Conservation (phyloP, 2,329 filamentous ascomycete genomes). For the Verticillium alfalfae region DNA sequence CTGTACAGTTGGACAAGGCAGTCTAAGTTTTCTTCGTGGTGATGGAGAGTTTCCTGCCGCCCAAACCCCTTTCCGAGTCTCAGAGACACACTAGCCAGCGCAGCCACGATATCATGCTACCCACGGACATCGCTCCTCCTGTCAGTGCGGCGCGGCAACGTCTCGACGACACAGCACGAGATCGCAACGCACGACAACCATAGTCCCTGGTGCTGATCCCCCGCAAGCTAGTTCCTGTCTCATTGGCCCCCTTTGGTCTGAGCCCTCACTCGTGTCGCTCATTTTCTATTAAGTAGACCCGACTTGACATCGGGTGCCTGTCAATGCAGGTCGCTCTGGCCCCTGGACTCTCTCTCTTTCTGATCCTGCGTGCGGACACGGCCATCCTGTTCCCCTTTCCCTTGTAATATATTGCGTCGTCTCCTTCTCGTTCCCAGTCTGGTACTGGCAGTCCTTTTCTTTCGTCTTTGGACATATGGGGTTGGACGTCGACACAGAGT, state of each 20-base stretch:
- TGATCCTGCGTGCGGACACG: not conserved
- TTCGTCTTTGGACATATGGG: not conserved
- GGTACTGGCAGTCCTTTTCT: not conserved
- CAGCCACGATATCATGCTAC: not conserved
- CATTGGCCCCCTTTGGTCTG: not conserved
- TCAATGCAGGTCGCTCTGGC: not conserved
- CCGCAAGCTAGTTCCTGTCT: not conserved
- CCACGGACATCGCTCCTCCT: not conserved
- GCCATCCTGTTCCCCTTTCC: not conserved
- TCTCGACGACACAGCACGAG: not conserved
- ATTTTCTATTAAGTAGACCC: not conserved
- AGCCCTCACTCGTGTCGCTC: not conserved
- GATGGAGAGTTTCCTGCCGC: no score
- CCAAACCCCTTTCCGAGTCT: not conserved
- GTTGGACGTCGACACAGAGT: not conserved
- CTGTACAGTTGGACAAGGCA: no score
- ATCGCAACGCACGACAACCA: not conserved
- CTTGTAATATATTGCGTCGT: not conserved
- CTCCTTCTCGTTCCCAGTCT: not conserved
- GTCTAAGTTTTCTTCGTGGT: no score
- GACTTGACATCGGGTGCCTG: not conserved
- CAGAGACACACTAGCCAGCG: not conserved
- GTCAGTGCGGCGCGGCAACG: not conserved
- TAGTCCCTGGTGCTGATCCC: not conserved
- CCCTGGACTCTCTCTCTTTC: not conserved